Percentiles rank a stretch among this genome's conserved stretches.
Conservation (phyloP, 768 basidiomycete genomes). For the Naganishia kalamii region DNA sequence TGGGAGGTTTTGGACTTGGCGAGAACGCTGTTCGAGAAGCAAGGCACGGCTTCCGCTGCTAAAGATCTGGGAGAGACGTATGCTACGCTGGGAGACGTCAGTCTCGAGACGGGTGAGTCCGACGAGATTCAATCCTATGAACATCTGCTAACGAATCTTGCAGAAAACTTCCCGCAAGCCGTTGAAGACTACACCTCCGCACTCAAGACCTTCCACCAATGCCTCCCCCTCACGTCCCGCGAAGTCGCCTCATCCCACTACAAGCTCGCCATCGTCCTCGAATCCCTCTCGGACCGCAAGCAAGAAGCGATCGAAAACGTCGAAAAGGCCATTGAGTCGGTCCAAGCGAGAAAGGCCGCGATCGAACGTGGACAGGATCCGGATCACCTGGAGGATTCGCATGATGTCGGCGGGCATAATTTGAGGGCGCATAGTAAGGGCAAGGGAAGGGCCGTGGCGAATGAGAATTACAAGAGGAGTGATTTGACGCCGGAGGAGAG, state of each 20-base stretch:
- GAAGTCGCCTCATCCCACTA: slow-evolving; percentile 92
- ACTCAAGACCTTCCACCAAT: slow-evolving; percentile 62
- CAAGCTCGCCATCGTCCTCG: slow-evolving; percentile 86
- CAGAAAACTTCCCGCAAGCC: slow-evolving; percentile 95
- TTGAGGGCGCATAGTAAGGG: slow-evolving; percentile 61
- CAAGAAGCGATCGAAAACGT: slow-evolving; percentile 75
- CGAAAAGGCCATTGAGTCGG: slow-evolving; percentile 69
- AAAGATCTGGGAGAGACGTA: slow-evolving; percentile 87
- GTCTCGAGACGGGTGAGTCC: slow-evolving; percentile 78
- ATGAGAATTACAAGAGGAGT: slow-evolving; percentile 48
- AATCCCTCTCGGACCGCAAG: slow-evolving; percentile 77
- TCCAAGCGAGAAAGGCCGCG: slow-evolving; percentile 54
- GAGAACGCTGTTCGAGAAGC: slow-evolving; percentile 64
- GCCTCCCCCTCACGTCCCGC: slow-evolving; percentile 80
- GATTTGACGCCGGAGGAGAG: slow-evolving; percentile 69
- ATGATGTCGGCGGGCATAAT: slow-evolving; percentile 27
- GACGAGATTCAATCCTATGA: background rate
- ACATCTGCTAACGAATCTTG: background rate
- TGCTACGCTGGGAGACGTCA: slow-evolving; percentile 88
- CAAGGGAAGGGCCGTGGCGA: slow-evolving; percentile 50
- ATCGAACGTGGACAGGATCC: slow-evolving; percentile 55
- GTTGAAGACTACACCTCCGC: slow-evolving; percentile 78
- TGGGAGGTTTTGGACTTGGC: slow-evolving; percentile 98
- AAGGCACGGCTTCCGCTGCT: slow-evolving; percentile 52
- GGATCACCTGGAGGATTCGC: slow-evolving; percentile 30